Conservation (phyloP, 2,329 filamentous ascomycete species). For the Acephala macrosclerotiorum region DNA sequence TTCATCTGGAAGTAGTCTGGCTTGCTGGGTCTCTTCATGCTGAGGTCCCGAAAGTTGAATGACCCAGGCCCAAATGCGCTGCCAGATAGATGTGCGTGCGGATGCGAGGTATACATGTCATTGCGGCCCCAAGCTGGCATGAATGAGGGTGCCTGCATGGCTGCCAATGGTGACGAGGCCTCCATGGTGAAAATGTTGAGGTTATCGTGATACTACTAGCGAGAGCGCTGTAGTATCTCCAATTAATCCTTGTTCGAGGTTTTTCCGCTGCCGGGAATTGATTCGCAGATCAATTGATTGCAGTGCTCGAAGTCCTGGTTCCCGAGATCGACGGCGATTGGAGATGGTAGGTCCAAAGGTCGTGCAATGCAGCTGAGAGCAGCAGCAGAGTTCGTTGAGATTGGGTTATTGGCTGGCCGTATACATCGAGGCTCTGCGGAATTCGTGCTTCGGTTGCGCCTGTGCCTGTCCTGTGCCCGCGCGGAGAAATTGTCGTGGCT, state of each 20-base stretch:
- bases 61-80: constrained; percentile 65
- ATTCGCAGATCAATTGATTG: constrained; percentile 26
- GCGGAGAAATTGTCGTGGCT: constrained; percentile 15
- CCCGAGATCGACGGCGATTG: constrained; percentile 14
- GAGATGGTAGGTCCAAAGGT: constrained; percentile 15
- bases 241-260: constrained; percentile 26
- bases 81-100: constrained; percentile 54
- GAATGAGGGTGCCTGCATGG: constrained; percentile 81
- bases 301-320: constrained; percentile 22
- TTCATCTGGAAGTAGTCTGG: constrained; percentile 85
- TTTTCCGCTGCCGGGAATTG: constrained; percentile 32
- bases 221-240: constrained; percentile 23
- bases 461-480: neutral
- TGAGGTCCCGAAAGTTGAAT: constrained; percentile 80
- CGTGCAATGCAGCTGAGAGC: constrained; percentile 10
- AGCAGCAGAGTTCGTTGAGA: constrained; percentile 20
- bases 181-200: constrained; percentile 70
- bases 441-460: constrained; percentile 25
- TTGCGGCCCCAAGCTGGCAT: constrained; percentile 65
- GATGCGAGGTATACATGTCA: constrained; percentile 60
- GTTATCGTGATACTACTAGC: constrained; percentile 17
- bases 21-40: constrained; percentile 71
- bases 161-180: constrained; percentile 90
- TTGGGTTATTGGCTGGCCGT: constrained; percentile 32
- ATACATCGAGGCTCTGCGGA: constrained; percentile 36